Evolutionary conservation across 2,329 filamentous ascomycete genomes (phyloP), one percentile per base, ranked within the genome.

Genomic region (Ceratocystis smalleyi): DNA sequence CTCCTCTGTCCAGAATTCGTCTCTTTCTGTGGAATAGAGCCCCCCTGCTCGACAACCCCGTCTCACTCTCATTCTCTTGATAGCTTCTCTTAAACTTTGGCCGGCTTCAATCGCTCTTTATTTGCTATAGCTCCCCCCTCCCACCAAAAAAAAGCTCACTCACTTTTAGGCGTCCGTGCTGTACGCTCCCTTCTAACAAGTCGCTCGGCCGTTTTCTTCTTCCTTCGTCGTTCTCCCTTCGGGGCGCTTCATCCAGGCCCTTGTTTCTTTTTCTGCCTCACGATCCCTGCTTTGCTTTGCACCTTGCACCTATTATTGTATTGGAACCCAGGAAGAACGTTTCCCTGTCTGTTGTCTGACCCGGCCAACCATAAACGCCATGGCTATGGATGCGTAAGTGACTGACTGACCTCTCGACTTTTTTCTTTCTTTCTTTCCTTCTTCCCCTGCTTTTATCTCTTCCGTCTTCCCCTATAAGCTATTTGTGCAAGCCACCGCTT

Each of bases 251-350:
- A 30, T 62, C n/a, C 43, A 24, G 43, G 24, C 8, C 24, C 30
- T 62, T 49, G 61, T 40, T 62, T 47, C 43, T 54, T 61, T 55
- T 57, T 35, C 54, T 57, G 54, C 54, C 54, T 57, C 54, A 57
- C 54, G 30, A 57, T 35, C 54, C 54, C 54, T 57, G 54, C n/a
- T 35, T 30, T 57, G 27, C 32, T 35, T 30, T 30, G 15, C 54
- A 57, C 54, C 54, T 35, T 57, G 54, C 32, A 57, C 54, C 54
- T 57, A 57, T 57, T 57, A 57, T 57, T 35, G 54, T 57, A 30
- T 30, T 51, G 22, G 47, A 51, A 40, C 35, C 10, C 10, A 51
- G 47, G 47, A 51, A 27, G 17, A 47, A 47, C 19, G 15, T 3
- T 35, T 57, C 54, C 54, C 54, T 57, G 12, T 32, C 27, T 8